phyloP scores from a whole-genome alignment of 2,329 filamentous ascomycete genomes.

The Colletotrichum costaricense region DNA sequence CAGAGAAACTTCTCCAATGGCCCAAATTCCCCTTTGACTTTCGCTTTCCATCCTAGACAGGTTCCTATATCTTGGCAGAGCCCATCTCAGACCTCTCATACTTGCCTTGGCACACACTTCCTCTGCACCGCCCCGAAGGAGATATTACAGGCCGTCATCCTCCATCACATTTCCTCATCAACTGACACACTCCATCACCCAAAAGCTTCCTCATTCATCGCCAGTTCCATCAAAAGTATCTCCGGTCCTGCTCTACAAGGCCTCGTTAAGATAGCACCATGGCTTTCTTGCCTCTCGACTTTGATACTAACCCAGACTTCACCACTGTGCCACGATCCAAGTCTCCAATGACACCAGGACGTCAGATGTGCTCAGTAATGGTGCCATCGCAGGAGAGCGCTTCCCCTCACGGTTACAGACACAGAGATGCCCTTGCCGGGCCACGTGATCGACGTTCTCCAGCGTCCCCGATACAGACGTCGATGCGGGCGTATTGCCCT shows the following conservation, averaged over 20 bases:
- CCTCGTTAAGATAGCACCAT: background rate
- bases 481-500: background rate
- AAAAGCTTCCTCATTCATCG: background rate
- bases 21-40: constrained; percentile 1
- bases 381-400: background rate
- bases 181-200: background rate
- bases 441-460: background rate
- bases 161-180: background rate
- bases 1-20: constrained; percentile 2
- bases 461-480: background rate
- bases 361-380: background rate
- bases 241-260: background rate
- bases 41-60: constrained; percentile 13
- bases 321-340: background rate
- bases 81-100: background rate
- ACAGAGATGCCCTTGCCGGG: background rate
- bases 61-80: background rate
- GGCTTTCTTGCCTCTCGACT: constrained; percentile 5
- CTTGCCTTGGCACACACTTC: background rate
- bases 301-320: background rate
- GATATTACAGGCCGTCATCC: background rate
- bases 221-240: background rate
- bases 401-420: constrained; percentile 5
- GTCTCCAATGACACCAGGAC: background rate
- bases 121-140: background rate